A percentile compares a stretch with the other conserved stretches of the same genome.
These are phyloP conservation scores for Drosera capensis DNA, from an alignment of 148 eudicot species.

Conservation along the genomic window DNA sequence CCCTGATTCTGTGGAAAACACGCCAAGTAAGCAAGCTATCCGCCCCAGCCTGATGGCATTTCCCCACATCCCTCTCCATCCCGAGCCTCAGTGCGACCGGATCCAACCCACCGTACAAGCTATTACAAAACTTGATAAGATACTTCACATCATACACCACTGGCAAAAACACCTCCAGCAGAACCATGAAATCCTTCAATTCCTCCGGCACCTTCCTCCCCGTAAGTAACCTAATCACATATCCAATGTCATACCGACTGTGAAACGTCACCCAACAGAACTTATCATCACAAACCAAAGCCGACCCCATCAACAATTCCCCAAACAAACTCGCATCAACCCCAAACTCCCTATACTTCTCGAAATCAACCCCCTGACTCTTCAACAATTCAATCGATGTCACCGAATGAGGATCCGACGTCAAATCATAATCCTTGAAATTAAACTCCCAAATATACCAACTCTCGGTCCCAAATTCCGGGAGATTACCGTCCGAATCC, in stretches of 20 bases:
- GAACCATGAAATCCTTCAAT: constrained; percentile 20
- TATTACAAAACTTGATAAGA: constrained; percentile 40
- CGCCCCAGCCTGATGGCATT: constrained; percentile 71
- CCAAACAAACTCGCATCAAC: constrained; percentile 34
- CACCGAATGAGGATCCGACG: constrained; percentile 34
- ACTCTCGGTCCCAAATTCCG: constrained; percentile 15
- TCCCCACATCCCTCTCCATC: constrained; percentile 48
- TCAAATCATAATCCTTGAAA: constrained; percentile 37
- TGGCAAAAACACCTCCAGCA: constrained; percentile 21
- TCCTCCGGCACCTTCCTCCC: constrained; percentile 28
- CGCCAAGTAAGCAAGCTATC: constrained; percentile 67
- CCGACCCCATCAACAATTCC: constrained; percentile 47
- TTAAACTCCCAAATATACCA: constrained; percentile 56
- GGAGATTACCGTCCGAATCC: constrained; percentile 38
- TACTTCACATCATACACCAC: constrained; percentile 51
- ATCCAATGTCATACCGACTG: constrained; percentile 68
- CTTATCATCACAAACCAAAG: constrained; percentile 37
- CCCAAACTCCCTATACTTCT: constrained; percentile 24
- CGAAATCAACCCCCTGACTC: constrained; percentile 42
- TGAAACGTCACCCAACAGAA: constrained; percentile 68
- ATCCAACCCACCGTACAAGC: constrained; percentile 55
- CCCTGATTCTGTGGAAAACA: constrained; percentile 44
- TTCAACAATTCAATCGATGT: constrained; percentile 39
- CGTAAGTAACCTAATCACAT: constrained; percentile 51
- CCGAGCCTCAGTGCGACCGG: constrained; percentile 34